Conservation (phyloP, 2,329 filamentous ascomycete species). For the Aspergillus sp. region DNA sequence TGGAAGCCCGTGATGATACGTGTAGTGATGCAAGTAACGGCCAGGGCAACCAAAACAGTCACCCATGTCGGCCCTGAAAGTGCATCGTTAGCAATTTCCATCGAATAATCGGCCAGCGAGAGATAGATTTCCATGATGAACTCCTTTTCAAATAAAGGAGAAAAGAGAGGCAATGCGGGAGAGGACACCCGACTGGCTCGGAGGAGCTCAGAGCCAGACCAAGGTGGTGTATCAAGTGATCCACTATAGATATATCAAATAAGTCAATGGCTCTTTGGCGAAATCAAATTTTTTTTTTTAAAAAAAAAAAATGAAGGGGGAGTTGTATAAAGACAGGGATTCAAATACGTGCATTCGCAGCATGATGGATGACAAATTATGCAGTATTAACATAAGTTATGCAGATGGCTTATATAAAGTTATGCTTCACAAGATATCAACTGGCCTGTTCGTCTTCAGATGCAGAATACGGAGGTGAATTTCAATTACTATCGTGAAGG, state of each 20-base stretch:
- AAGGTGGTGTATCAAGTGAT: too few relatives aligned
- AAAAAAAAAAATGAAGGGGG: background rate
- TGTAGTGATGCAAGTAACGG: constrained; percentile 30
- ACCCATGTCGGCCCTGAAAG: constrained; percentile 18
- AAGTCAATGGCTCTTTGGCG: too few relatives aligned
- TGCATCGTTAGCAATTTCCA: constrained; percentile 16
- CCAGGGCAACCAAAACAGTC: constrained; percentile 20
- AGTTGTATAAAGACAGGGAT: background rate
- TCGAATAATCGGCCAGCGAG: constrained; percentile 10
- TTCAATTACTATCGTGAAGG: background rate
- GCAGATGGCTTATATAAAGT: too few relatives aligned
- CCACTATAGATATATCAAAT: too few relatives aligned
- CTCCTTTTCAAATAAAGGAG: constrained; percentile 1
- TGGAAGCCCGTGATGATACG: constrained; percentile 33
- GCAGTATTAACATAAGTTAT: too few relatives aligned
- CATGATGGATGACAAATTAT: background rate
- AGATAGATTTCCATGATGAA: constrained; percentile 11
- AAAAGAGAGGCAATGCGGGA: background rate
- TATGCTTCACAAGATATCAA: too few relatives aligned
- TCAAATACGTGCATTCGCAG: background rate
- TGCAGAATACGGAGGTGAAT: too few relatives aligned
- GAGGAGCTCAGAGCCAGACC: background rate
- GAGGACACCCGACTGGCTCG: background rate
- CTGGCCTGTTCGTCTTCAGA: too few relatives aligned
- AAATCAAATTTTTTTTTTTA: too few relatives aligned